Conservation (phyloP, 208 protist genomes). For the Angomonas ambiguus region DNA sequence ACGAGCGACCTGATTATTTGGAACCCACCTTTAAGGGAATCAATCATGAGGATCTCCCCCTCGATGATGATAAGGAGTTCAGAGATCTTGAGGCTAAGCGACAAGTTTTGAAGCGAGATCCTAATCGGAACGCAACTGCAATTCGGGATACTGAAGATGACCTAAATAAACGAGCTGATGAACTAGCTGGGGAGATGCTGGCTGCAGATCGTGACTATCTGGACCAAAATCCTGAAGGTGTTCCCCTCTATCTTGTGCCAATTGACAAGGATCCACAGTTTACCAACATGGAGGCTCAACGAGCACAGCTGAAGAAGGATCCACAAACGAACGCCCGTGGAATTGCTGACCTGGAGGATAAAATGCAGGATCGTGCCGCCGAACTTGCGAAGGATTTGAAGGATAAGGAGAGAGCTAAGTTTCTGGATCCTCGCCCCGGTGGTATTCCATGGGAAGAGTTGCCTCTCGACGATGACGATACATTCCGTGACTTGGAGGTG, state of each 20-base stretch:
- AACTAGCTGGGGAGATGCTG: slow-evolving; percentile 37
- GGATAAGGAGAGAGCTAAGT: slow-evolving; percentile 25
- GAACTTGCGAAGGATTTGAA: slow-evolving; percentile 33
- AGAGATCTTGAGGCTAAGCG: slow-evolving; percentile 52
- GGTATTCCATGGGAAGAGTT: slow-evolving; percentile 35
- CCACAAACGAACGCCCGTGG: slow-evolving; percentile 14
- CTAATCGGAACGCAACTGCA: slow-evolving; percentile 12
- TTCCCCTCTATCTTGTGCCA: slow-evolving; percentile 48
- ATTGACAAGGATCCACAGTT: slow-evolving; percentile 66
- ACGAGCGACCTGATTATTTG: slow-evolving; percentile 35
- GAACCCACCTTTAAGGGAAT: slow-evolving; percentile 16
- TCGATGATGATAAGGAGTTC: slow-evolving; percentile 14
- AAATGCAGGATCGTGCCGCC: slow-evolving; percentile 28
- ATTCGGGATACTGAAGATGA: slow-evolving; percentile 25
- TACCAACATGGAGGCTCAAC: slow-evolving; percentile 43
- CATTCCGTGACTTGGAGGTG: slow-evolving; percentile 36
- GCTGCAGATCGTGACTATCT: slow-evolving; percentile 37
- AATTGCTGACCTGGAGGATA: slow-evolving; percentile 29
- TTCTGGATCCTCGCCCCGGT: slow-evolving; percentile 32
- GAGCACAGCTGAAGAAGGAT: slow-evolving; percentile 63
- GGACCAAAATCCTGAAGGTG: slow-evolving; percentile 27
- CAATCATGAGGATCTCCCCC: neutral
- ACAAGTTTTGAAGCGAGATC: slow-evolving; percentile 21
- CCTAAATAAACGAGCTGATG: slow-evolving; percentile 54
- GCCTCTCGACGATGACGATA: slow-evolving; percentile 43